Conservation (phyloP, 2,329 filamentous ascomycete genomes). For the Penicillium decumbens region DNA sequence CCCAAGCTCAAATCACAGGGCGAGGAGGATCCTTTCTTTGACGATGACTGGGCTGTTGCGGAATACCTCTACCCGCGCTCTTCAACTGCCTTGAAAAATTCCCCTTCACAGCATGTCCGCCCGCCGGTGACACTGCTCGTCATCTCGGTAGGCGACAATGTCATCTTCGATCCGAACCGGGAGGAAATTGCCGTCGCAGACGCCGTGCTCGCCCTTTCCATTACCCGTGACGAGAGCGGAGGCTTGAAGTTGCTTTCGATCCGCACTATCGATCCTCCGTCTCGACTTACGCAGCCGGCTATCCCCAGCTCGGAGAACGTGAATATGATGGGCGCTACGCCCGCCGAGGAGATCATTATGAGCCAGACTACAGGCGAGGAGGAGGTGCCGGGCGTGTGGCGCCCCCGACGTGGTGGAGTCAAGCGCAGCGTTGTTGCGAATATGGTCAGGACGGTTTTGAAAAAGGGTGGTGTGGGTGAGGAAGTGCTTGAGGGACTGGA, state of each 20-base stretch:
- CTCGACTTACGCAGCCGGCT: constrained; percentile 66
- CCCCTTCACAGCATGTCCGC: constrained; percentile 41
- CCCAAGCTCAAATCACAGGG: constrained; percentile 80
- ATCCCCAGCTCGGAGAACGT: constrained; percentile 61
- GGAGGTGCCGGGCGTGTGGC: constrained; percentile 70
- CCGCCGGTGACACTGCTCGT: constrained; percentile 90
- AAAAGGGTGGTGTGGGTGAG: constrained; percentile 73
- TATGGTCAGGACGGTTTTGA: constrained; percentile 72
- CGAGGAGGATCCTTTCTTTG: constrained; percentile 95
- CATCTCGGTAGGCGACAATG: constrained; percentile 76
- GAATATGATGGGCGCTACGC: constrained; percentile 44
- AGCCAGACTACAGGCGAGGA: constrained; percentile 53
- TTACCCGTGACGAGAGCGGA: constrained; percentile 46
- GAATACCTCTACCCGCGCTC: constrained; percentile 66
- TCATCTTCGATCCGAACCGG: constrained; percentile 87
- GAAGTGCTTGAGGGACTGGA: constrained; percentile 81
- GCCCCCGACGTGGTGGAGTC: constrained; percentile 75
- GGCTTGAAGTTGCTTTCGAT: constrained; percentile 62
- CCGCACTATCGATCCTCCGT: constrained; percentile 69
- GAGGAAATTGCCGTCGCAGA: constrained; percentile 94
- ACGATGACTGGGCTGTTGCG: constrained; percentile 93
- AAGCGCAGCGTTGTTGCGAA: constrained; percentile 67
- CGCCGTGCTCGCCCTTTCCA: constrained; percentile 77
- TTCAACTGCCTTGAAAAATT: constrained; percentile 18
- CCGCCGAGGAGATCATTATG: constrained; percentile 41